Evolutionary conservation across 2,329 filamentous ascomycete genomes (phyloP).

Genomic region (Ophiostoma novo-ulmi): DNA sequence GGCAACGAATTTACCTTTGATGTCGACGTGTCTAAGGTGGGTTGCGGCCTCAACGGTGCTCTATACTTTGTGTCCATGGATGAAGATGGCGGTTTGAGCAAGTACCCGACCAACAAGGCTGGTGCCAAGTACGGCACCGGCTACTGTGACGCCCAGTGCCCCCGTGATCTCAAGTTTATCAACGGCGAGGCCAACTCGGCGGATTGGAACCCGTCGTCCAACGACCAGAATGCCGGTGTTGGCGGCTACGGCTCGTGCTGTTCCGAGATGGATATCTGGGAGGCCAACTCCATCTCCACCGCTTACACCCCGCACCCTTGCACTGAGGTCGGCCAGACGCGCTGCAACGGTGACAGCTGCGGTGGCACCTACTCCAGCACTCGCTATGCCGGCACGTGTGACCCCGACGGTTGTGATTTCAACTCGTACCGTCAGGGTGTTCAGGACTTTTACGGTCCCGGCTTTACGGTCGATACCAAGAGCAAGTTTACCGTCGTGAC

Average conservation of each 20-base stretch:
- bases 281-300: constrained; percentile 56
- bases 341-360: constrained; percentile 42
- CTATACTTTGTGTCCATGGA: constrained; percentile 51
- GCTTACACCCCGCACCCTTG: constrained; percentile 58
- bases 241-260: constrained; percentile 50
- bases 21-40: constrained; percentile 58
- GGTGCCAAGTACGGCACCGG: constrained; percentile 52
- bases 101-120: constrained; percentile 42
- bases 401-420: constrained; percentile 62
- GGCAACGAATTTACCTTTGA: constrained; percentile 62
- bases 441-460: constrained; percentile 50
- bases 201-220: constrained; percentile 44
- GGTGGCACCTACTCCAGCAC: constrained; percentile 44
- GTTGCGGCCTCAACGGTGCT: constrained; percentile 56
- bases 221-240: constrained; percentile 47
- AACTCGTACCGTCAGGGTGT: constrained; percentile 60
- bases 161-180: constrained; percentile 46
- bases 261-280: constrained; percentile 57
- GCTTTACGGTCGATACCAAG: constrained; percentile 52
- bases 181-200: constrained; percentile 40
- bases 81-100: constrained; percentile 44
- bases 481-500: constrained; percentile 58
- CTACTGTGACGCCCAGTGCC: constrained; percentile 46
- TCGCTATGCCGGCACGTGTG: constrained; percentile 48
- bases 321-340: constrained; percentile 38